Base-by-base conservation (phyloP, 345 rosid genomes). In the Arabidopsis suecica region DNA sequence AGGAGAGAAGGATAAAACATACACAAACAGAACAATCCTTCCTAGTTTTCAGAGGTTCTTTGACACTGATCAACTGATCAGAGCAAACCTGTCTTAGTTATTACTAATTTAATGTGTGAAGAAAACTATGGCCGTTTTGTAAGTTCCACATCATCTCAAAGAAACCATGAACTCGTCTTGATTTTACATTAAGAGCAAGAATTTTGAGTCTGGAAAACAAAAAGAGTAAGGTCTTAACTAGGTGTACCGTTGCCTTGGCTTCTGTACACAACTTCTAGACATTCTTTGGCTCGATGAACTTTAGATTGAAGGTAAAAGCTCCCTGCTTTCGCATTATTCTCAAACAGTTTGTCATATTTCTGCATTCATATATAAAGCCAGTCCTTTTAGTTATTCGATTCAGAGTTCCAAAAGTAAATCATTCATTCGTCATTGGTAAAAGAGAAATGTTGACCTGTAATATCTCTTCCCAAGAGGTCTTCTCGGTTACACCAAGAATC, bases 281-380 rank as follows among this genome's bases (percentile, higher is more conserved):
- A 89, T 80, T 95, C 97, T 71, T 95, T 95, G 16, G 99, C 99
- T 68, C 90, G 81, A 79, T 72, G 97, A 80, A 89, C 97, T 88
- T 95, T 95, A 8, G 99, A 92, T 70, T 95, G 99, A 67, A 95
- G 81, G 83, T 95, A 95, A 76, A 95, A 92, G 83, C 96, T 92
- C 16, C 97, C 97, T 0, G 81, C 89, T 82, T 89, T 88, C 0
- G 91, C 89, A 34, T 95, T 95, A 28, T 73, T 86, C 83, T 90
- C 96, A 34, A 95, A 95, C 57, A 95, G 74, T 3, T 40, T 63
- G 30, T 92, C 97, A 28, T 95, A 89, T 76, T 86, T 88, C 99
- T 95, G 87, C 76, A 77, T 8, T 58, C 16, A 55, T 16, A 58
- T 57, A 47, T 13, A 71, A 47, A 3, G 76, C 85, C 82, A 81